phyloP scores from a whole-genome alignment of 2,329 filamentous ascomycete genomes.

The Hypoxylon sp. region DNA sequence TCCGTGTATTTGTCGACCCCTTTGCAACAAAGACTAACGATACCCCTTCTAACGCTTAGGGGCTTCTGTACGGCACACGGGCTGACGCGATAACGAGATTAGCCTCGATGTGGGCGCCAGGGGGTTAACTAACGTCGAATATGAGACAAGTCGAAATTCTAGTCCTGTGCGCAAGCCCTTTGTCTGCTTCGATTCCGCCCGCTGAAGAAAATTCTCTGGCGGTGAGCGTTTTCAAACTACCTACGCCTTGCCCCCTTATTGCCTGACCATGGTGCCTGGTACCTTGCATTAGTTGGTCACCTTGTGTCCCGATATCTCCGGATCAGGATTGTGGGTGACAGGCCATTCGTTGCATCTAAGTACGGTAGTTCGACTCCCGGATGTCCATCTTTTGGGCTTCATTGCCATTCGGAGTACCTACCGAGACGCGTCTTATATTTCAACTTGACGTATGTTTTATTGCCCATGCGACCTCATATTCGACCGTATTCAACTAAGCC shows the following conservation, averaged over 20 bases:
- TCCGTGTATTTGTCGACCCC: constrained; percentile 7
- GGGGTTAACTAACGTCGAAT: constrained; percentile 10
- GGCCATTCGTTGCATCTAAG: constrained; percentile 33
- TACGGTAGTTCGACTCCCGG: constrained; percentile 33
- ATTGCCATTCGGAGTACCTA: constrained; percentile 18
- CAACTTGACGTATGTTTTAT: constrained; percentile 10
- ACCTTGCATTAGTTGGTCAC: constrained; percentile 47
- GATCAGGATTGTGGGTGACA: constrained; percentile 33
- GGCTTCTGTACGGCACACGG: constrained; percentile 9
- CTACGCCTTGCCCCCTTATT: constrained; percentile 33
- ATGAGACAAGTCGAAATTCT: constrained; percentile 12
- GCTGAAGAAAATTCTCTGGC: constrained; percentile 22
- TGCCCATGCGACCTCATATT: constrained; percentile 13
- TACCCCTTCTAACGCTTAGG: constrained; percentile 16
- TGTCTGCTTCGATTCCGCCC: background rate
- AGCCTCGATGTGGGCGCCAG: constrained; percentile 30
- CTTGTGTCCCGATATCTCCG: constrained; percentile 44
- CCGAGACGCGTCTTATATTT: constrained; percentile 14
- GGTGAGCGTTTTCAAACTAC: constrained; percentile 32
- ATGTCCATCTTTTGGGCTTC: constrained; percentile 25
- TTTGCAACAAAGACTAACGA: constrained; percentile 23
- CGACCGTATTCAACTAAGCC: constrained; percentile 12
- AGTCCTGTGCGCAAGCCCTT: constrained; percentile 1
- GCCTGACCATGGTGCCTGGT: constrained; percentile 40
- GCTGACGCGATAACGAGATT: constrained; percentile 30